phyloP scores from a whole-genome alignment of 345 rosid genomes.

The Populus alba region DNA sequence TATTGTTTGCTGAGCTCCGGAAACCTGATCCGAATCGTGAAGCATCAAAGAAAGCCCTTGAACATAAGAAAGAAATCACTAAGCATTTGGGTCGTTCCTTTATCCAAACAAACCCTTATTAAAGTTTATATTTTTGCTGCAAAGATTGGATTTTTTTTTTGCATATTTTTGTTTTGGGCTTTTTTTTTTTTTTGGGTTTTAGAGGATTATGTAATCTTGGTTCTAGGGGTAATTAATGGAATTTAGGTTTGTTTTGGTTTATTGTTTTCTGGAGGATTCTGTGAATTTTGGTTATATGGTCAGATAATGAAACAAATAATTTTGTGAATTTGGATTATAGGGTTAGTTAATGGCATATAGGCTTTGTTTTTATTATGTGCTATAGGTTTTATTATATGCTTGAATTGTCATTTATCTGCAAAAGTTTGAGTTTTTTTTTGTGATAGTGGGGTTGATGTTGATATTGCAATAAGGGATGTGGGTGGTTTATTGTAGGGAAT shows the following conservation, averaged over 20 bases:
- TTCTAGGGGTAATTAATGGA: not conserved
- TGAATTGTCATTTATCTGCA: not conserved
- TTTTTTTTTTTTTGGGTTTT: too few relatives aligned
- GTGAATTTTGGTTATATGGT: not conserved
- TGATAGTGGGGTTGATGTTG: not conserved
- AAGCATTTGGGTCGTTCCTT: constrained; percentile 92
- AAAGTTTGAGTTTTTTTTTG: not conserved
- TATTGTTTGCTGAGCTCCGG: constrained; percentile 76
- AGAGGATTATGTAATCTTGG: not conserved
- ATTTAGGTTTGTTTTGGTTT: not conserved
- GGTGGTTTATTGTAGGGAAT: too few relatives aligned
- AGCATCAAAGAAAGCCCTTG: constrained; percentile 84
- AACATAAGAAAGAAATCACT: constrained; percentile 87
- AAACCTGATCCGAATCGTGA: constrained; percentile 94
- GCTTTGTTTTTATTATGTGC: not conserved
- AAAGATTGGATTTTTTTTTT: not conserved
- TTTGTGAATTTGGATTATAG: not conserved
- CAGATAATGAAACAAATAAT: not conserved
- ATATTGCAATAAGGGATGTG: not conserved
- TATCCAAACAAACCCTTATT: constrained; percentile 70
- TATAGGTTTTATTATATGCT: not conserved
- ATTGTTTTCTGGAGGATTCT: not conserved
- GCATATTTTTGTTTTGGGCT: not conserved
- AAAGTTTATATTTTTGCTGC: not conserved
- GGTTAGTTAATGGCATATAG: not conserved